Conservation (phyloP, 495 filamentous ascomycete species). For the Xylaria acuta region DNA sequence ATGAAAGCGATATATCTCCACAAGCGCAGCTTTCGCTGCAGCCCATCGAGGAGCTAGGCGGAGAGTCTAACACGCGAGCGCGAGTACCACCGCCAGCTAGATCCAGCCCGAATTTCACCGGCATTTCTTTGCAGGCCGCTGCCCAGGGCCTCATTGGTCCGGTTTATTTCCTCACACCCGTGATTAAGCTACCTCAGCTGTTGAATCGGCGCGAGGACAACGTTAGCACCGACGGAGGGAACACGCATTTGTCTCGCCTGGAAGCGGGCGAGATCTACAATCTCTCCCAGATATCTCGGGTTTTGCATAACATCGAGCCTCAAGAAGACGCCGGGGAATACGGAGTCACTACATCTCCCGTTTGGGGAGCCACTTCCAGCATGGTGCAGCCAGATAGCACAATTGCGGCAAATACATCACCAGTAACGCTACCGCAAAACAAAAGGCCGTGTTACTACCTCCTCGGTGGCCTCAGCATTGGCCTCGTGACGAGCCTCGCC, state of each 20-base stretch:
- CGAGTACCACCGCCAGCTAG: background rate
- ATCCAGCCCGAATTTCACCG: background rate
- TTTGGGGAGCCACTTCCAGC: background rate
- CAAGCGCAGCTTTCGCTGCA: background rate
- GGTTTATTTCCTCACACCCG: background rate
- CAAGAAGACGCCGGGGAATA: background rate
- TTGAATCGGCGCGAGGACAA: background rate
- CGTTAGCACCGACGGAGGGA: background rate
- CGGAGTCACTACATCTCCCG: background rate
- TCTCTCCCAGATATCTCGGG: background rate
- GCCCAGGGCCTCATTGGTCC: background rate
- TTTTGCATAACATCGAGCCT: background rate
- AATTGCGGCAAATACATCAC: background rate
- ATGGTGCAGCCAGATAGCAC: background rate
- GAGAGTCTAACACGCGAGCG: background rate
- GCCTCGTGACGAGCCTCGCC: slow-evolving; percentile 1
- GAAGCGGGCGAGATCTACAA: background rate
- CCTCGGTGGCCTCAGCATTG: background rate
- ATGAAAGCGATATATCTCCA: background rate
- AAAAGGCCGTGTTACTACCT: slow-evolving; percentile 6
- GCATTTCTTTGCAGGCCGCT: background rate
- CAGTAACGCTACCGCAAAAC: background rate
- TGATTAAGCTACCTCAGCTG: background rate
- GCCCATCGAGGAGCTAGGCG: background rate
- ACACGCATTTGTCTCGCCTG: background rate